Percentiles rank a stretch among this genome's conserved stretches.
Conservation (phyloP, 495 filamentous ascomycete genomes). For the Filosporella fistucella region DNA sequence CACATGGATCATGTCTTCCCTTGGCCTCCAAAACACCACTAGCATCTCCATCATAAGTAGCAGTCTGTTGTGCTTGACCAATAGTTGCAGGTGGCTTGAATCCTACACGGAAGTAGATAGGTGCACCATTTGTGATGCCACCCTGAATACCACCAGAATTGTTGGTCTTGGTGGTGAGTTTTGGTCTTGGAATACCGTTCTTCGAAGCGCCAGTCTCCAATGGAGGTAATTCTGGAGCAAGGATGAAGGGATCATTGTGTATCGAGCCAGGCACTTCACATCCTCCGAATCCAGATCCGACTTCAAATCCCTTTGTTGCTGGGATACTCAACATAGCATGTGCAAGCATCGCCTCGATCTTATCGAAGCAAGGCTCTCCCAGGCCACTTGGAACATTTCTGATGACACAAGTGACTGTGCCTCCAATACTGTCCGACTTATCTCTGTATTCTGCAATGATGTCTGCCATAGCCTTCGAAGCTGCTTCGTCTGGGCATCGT, state of each 20-base stretch:
- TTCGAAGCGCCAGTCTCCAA: conserved; percentile 31
- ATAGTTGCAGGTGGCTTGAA: conserved; percentile 98
- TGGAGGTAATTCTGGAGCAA: conserved; percentile 31
- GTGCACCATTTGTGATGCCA: conserved; percentile 91
- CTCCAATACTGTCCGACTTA: conserved; percentile 85
- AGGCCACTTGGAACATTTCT: conserved; percentile 83
- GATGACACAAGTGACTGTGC: conserved; percentile 94
- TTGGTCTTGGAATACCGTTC: conserved; percentile 37
- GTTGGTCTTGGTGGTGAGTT: conserved; percentile 87
- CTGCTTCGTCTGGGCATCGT: conserved; percentile 71
- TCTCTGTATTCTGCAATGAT: conserved; percentile 78
- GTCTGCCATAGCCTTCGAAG: conserved; percentile 68
- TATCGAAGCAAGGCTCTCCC: conserved; percentile 94
- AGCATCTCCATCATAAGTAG: conserved; percentile 64
- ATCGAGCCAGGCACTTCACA: conserved; percentile 82
- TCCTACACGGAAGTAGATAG: conserved; percentile 89
- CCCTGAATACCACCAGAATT: conserved; percentile 96
- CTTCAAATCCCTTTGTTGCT: conserved; percentile 94
- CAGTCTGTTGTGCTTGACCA: conserved; percentile 83
- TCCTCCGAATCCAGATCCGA: conserved; percentile 90
- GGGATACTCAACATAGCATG: conserved; percentile 98
- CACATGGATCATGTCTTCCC: conserved; percentile 93
- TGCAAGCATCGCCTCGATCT: conserved; percentile 88
- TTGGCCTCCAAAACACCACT: conserved; percentile 86
- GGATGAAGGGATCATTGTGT: conserved; percentile 90